Base-by-base conservation (phyloP, 441 rosid species). In the Codiaeum variegatum region DNA sequence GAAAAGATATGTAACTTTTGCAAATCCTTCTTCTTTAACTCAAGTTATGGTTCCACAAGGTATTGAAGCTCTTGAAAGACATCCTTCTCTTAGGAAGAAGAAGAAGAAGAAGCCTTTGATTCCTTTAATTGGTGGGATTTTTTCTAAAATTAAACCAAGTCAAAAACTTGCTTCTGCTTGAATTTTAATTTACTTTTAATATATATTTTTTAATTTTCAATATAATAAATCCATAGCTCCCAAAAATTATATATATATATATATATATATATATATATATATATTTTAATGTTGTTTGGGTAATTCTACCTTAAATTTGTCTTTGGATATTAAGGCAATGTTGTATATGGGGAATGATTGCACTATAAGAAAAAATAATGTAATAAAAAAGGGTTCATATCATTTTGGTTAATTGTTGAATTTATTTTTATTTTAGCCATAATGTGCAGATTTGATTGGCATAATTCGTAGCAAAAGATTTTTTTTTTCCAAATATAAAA, bases 31-130 rank as follows among this genome's bases (percentile, higher is more conserved):
- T 1, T 79, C 85, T 3, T 40, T 80, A 26, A 76, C 84, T 73
- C 82, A 74, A 38, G 85, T 82, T 44, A 70, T 73, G 1, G 76
- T 79, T 55, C 87, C 88, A 2, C 81, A 60, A 38, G 85, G 84
- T 13, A 66, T 78, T 26, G 82, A 79, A 29, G 66, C 77, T 32
- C 86, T 91, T 28, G 88, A 86, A 79, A 88, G 97, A 78, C 94
- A 90, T 61, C 90, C 92, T 81, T 93, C 97, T 21, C 79, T 93
- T 69, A 86, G 83, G 74, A 87, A 75, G 80, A 88, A 79, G 85
- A 87, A 79, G 85, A 87, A 82, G 84, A 92, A 87, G 88, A 88
- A 90, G 80, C 90, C 93, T 28, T 66, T 95, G 81, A 78, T 94
- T 9, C 94, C 99, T 36, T 80, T 91, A 29, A 82, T 92, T 75